These are phyloP conservation scores for Plantago ovata DNA, from an alignment of 257 asterid genomes.

Conservation along the genomic window DNA sequence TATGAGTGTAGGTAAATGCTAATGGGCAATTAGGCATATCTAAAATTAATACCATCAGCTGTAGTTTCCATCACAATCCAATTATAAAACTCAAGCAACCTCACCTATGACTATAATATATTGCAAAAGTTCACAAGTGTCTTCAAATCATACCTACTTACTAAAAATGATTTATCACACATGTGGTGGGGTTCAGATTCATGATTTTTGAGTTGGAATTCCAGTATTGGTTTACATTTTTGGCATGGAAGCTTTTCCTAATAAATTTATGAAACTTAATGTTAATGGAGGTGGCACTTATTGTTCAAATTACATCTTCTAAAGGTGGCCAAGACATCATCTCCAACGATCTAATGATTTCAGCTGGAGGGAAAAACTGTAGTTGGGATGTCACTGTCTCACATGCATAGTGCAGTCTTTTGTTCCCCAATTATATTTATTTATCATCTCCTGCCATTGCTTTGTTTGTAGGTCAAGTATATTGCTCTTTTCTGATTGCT, in stretches of 20 bases:
- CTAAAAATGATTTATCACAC: slow-evolving; percentile 17
- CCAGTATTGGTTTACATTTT: slow-evolving; percentile 13
- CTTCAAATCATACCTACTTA: slow-evolving; percentile 8
- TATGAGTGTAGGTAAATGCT: too few relatives aligned
- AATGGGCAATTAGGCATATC: not conserved
- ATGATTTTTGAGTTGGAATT: slow-evolving; percentile 13
- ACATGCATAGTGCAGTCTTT: not conserved
- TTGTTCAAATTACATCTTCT: slow-evolving; percentile 12
- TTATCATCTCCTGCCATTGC: not conserved
- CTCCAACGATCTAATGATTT: slow-evolving; percentile 18
- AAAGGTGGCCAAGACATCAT: slow-evolving; percentile 14
- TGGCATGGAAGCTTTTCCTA: slow-evolving; percentile 5
- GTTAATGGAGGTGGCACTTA: slow-evolving; percentile 8
- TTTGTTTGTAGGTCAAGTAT: not conserved
- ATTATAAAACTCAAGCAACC: not conserved
- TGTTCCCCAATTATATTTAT: not conserved
- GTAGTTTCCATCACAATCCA: not conserved
- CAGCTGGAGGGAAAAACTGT: slow-evolving; percentile 19
- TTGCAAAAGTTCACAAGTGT: slow-evolving; percentile 13
- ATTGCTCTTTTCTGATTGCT: not conserved
- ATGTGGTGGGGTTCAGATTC: slow-evolving; percentile 14
- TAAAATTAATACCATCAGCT: not conserved
- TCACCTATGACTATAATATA: not conserved
- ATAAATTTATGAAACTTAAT: slow-evolving; percentile 12
- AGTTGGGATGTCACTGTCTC: slow-evolving; percentile 14